Percentiles rank a stretch among this genome's conserved stretches.
Conservation (phyloP, 768 basidiomycete genomes). For the Leccinum subgranulosum region DNA sequence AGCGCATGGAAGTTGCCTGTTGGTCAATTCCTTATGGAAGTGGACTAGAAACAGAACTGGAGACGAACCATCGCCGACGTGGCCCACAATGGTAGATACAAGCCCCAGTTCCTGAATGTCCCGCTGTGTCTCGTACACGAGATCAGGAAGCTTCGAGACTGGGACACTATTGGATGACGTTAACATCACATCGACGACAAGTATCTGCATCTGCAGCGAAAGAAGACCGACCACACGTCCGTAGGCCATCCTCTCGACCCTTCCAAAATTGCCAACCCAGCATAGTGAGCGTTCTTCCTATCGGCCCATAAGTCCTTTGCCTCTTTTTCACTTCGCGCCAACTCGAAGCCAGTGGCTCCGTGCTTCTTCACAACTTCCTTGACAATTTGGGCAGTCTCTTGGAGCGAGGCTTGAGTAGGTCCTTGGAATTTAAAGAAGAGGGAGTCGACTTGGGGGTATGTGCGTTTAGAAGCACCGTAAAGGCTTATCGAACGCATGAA, state of each 20-base stretch:
- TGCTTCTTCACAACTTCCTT: constrained; percentile 57
- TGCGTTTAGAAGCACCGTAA: constrained; percentile 48
- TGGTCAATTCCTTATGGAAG: too few relatives aligned
- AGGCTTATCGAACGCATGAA: constrained; percentile 64
- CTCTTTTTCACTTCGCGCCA: constrained; percentile 62
- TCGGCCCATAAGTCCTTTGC: constrained; percentile 73
- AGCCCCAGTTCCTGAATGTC: constrained; percentile 60
- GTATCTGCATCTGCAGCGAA: background rate
- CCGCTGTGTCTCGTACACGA: constrained; percentile 67
- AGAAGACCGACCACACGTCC: constrained; percentile 63
- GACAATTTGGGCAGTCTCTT: constrained; percentile 59
- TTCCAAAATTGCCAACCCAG: constrained; percentile 55
- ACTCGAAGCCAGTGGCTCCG: constrained; percentile 63
- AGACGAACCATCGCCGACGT: constrained; percentile 66
- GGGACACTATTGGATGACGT: constrained; percentile 45
- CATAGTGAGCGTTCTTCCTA: constrained; percentile 65
- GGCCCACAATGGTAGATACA: constrained; percentile 63
- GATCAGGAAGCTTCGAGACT: constrained; percentile 60
- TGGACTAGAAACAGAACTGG: constrained; percentile 23
- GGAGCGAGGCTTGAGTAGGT: constrained; percentile 52
- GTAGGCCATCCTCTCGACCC: constrained; percentile 65
- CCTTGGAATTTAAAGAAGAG: constrained; percentile 91
- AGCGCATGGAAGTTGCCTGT: constrained; percentile 52
- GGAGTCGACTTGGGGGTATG: constrained; percentile 62
- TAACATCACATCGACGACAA: background rate